Evolutionary conservation across 202 grass and related monocot genomes (phyloP).

Genomic region (Carex arenaria): DNA sequence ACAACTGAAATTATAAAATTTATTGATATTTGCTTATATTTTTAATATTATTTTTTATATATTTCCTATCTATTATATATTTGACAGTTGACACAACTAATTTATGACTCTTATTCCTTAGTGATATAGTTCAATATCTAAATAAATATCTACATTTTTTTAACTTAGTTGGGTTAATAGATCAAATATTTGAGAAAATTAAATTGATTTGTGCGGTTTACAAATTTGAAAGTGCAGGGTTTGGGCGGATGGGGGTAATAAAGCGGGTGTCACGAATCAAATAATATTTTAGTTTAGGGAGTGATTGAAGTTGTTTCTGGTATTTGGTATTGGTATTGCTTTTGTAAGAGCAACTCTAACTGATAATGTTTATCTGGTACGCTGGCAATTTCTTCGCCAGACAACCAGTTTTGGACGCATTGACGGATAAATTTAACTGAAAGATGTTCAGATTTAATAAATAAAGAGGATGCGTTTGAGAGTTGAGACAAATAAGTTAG

Average conservation of each 20-base stretch:
- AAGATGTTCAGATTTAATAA: not conserved
- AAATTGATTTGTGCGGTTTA: too few species aligned
- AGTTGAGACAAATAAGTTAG: not conserved
- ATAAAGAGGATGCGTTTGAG: not conserved
- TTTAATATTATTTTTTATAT: too few species aligned
- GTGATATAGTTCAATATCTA: too few species aligned
- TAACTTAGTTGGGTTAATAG: too few species aligned
- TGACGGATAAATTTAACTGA: not conserved
- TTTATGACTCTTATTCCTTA: too few species aligned
- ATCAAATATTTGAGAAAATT: too few species aligned
- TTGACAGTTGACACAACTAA: too few species aligned
- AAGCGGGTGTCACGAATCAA: not conserved
- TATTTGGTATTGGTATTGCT: not conserved
- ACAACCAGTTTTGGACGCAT: conserved; percentile 8
- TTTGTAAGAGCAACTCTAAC: not conserved
- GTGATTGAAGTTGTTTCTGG: not conserved
- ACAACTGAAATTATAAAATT: too few species aligned
- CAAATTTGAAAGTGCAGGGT: not conserved
- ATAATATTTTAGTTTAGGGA: not conserved
- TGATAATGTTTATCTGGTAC: not conserved
- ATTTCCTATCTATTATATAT: too few species aligned
- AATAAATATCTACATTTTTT: too few species aligned
- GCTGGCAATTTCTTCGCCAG: conserved; percentile 14
- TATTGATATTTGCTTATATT: too few species aligned
- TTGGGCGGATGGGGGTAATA: not conserved